A percentile compares a stretch with the other conserved stretches of the same genome.
phyloP scores from a whole-genome alignment of 148 eudicot genomes.

The Dysphania ambrosioides region DNA sequence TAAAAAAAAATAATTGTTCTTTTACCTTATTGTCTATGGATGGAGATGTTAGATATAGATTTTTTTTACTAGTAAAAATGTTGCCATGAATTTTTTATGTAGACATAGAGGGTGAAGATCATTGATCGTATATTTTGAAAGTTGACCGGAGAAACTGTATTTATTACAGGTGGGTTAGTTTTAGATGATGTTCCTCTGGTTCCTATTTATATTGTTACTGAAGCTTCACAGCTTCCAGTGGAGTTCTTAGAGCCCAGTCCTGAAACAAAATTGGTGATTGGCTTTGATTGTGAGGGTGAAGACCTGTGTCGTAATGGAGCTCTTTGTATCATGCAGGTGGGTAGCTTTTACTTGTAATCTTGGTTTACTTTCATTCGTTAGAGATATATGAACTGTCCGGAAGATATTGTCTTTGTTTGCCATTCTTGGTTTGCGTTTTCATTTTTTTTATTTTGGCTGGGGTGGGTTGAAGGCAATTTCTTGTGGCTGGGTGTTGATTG shows the following conservation, averaged over 20 bases:
- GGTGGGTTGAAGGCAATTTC: neutral
- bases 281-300: constrained; percentile 97
- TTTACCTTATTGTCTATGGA: no score
- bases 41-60: no score
- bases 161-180: constrained; percentile 45
- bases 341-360: neutral
- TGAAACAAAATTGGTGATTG: constrained; percentile 58
- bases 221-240: constrained; percentile 75
- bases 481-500: neutral
- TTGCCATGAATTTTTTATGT: neutral
- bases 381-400: neutral
- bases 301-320: constrained; percentile 85
- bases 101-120: neutral
- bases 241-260: constrained; percentile 74
- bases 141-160: constrained; percentile 4
- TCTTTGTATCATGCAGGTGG: constrained; percentile 95
- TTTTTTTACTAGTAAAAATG: neutral
- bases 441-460: neutral
- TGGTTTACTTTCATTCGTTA: constrained; percentile 6
- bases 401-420: no score
- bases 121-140: neutral
- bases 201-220: constrained; percentile 76
- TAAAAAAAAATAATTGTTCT: neutral
- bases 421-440: neutral
- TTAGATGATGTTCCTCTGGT: constrained; percentile 44